Evolutionary conservation across 208 protist genomes (phyloP).

Genomic region (Crithidia sp.): DNA sequence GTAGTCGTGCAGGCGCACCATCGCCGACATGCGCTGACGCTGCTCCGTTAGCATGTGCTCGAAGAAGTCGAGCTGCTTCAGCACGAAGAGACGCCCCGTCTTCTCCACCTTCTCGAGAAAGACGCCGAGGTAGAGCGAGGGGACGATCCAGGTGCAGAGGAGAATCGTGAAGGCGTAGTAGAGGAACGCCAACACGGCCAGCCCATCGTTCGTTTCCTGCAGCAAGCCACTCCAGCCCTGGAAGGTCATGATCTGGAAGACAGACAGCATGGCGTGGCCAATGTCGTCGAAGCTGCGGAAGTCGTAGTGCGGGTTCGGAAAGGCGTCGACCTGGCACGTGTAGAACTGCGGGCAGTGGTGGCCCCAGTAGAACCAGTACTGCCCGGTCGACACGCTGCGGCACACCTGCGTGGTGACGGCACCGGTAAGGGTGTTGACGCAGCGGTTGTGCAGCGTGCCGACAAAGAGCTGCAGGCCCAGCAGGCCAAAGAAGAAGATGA

Average conservation of each 20-base stretch:
- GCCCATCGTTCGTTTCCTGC: constrained; percentile 79
- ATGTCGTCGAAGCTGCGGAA: constrained; percentile 93
- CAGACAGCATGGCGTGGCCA: constrained; percentile 82
- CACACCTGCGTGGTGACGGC: constrained; percentile 66
- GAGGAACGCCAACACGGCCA: constrained; percentile 67
- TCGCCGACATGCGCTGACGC: constrained; percentile 61
- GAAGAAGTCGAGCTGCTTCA: constrained; percentile 83
- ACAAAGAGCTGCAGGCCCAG: constrained; percentile 87
- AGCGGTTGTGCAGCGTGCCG: constrained; percentile 81
- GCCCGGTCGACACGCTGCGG: constrained; percentile 45
- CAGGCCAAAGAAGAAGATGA: constrained; percentile 90
- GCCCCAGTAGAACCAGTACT: constrained; percentile 85
- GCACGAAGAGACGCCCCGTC: constrained; percentile 71
- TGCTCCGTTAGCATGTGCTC: constrained; percentile 83
- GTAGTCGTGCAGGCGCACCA: constrained; percentile 73
- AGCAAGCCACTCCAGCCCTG: constrained; percentile 90
- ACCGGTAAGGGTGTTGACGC: constrained; percentile 70
- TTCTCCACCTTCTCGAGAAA: constrained; percentile 91
- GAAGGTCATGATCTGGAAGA: constrained; percentile 91
- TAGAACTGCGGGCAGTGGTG: constrained; percentile 53
- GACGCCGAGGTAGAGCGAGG: constrained; percentile 87
- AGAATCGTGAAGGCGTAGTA: constrained; percentile 89
- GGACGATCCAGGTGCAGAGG: constrained; percentile 87
- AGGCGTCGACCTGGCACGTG: constrained; percentile 55
- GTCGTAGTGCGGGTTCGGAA: constrained; percentile 82